Evolutionary conservation across 176 grass and related monocot species (phyloP).

Genomic region (Aegilops sharonensis): DNA sequence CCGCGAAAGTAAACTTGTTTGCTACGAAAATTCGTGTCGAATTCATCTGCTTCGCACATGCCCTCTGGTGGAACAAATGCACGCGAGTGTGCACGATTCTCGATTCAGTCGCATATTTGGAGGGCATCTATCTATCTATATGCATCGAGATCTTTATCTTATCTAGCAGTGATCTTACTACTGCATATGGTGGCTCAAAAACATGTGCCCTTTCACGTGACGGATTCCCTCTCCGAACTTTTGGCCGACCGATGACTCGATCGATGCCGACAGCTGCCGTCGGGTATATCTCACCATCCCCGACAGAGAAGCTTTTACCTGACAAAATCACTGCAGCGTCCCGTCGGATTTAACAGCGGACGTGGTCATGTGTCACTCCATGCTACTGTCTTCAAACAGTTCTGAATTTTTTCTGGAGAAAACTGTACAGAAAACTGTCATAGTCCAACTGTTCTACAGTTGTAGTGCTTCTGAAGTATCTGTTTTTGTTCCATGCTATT

Average conservation of each 20-base stretch:
- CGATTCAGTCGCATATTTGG: not conserved
- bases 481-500: not conserved
- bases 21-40: not conserved
- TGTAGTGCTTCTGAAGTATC: not conserved
- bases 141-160: not conserved
- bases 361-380: conserved; percentile 3
- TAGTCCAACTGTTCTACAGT: not conserved
- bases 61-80: not conserved
- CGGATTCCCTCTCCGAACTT: conserved; percentile 20
- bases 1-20: not conserved
- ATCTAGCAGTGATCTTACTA: conserved; percentile 12
- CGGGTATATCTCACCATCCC: not conserved
- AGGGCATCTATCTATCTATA: conserved; percentile 27
- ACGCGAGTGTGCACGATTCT: not conserved
- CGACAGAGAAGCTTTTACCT: not conserved
- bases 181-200: not conserved
- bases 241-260: conserved; percentile 2
- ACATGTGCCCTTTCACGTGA: conserved; percentile 18
- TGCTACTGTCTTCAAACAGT: not conserved
- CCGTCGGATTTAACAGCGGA: conserved; percentile 1
- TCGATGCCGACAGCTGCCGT: conserved; percentile 7
- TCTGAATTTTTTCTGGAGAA: not conserved
- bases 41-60: not conserved
- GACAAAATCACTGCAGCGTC: not conserved
- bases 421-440: not conserved